A percentile compares a stretch with the other conserved stretches of the same genome.
Evolutionary conservation across 202 grass and related monocot genomes (phyloP).

Genomic region (Panicum virgatum): DNA sequence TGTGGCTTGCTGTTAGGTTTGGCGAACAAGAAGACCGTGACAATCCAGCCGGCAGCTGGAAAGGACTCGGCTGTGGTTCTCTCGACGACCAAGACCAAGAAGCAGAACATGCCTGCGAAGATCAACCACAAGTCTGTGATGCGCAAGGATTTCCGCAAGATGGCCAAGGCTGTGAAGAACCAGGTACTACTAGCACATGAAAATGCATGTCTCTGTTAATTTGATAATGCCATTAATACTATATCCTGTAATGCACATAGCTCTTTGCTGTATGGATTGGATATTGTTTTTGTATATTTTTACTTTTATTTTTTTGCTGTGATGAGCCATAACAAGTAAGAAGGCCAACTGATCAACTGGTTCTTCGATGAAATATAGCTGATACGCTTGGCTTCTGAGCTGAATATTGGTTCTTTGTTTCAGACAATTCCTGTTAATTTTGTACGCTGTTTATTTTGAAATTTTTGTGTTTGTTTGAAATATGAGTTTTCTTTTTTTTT

Average conservation of each 20-base stretch:
- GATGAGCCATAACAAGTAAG: constrained; percentile 57
- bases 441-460: not conserved
- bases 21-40: constrained; percentile 78
- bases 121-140: constrained; percentile 61
- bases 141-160: constrained; percentile 86
- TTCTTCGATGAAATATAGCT: constrained; percentile 49
- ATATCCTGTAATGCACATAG: not conserved
- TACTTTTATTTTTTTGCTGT: constrained; percentile 8
- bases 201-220: not conserved
- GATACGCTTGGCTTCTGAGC: constrained; percentile 54
- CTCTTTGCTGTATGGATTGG: not conserved
- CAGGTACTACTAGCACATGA: constrained; percentile 51
- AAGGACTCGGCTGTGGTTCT: constrained; percentile 63
- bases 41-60: constrained; percentile 42
- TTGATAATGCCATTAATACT: not conserved
- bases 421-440: not conserved
- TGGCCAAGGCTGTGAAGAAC: constrained; percentile 85
- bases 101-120: constrained; percentile 60
- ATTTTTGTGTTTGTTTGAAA: not conserved
- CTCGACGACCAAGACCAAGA: constrained; percentile 72
- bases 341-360: constrained; percentile 41
- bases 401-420: not conserved
- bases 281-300: not conserved
- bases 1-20: constrained; percentile 43
- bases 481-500: not conserved